Evolutionary conservation across 2,329 filamentous ascomycete species (phyloP), one percentile per base, ranked within the genome.

Genomic region (Penicillium hordei): DNA sequence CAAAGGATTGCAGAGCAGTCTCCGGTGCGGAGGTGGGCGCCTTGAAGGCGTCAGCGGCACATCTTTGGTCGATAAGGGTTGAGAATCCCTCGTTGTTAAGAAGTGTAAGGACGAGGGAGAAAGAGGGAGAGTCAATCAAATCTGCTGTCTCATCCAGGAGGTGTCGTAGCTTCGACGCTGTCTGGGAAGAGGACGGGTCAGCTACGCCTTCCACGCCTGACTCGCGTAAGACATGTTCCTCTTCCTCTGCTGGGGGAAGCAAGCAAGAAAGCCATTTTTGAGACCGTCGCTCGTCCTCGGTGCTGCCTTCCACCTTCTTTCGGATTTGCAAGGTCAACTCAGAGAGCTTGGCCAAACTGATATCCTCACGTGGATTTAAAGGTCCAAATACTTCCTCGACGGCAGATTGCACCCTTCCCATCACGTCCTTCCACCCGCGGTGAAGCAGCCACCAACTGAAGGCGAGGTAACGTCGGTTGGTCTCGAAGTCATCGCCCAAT

Each of bases 401-500:
- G 4, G 92, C 92, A n/a, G 81, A 79, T 71, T 92, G 87, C 48
- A 99, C 93, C 62, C 88, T 89, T 56, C 86, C 81, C 83, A 92
- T 89, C 56, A 97, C 79, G 57, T 92, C 86, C 64, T 87, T 86
- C 87, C 92, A 97, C 43, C 94, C 94, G 64, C 86, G 86, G 76
- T 99, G 93, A 48, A 99, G 81, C 46, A 99, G 79, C 93, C 93
- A 99, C 94, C 94, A 99, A 76, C 91, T 96, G 74, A 97, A 96
- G 40, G 93, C 95, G 48, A 99, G 82, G 71, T 97, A 99, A 70
- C 90, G 90, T 66, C 93, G 84, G 76, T 99, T 99, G 34, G 92
- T 96, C 74, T 97, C 93, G 66, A 96, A 97, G 75, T 99, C 94
- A 74, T 90, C 93, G 44, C 92, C 92, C 71, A 95, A 92, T 4